These are phyloP conservation scores for Austroboletus novae-zelandiae DNA, from an alignment of 1,284 basidiomycete genomes.

Conservation along the genomic window DNA sequence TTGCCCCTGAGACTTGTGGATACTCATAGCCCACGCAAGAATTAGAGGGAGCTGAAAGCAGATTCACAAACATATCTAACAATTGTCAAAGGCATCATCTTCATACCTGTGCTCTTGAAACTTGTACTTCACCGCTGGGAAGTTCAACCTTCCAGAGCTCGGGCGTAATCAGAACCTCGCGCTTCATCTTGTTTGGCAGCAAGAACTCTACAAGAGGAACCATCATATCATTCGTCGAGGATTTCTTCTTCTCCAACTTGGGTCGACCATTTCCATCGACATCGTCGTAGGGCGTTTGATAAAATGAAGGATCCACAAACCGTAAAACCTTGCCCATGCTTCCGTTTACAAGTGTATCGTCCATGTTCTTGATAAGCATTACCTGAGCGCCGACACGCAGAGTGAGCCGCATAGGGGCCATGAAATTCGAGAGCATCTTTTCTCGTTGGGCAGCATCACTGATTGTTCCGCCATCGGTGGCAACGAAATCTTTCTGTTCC, in stretches of 20 bases:
- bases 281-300: constrained; percentile 27
- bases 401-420: constrained; percentile 59
- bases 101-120: constrained; percentile 64
- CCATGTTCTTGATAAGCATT: constrained; percentile 72
- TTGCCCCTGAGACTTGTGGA: constrained; percentile 93
- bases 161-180: constrained; percentile 62
- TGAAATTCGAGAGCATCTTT: constrained; percentile 71
- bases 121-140: constrained; percentile 80
- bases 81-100: background rate
- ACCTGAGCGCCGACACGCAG: constrained; percentile 56
- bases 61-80: background rate
- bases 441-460: constrained; percentile 51
- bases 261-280: constrained; percentile 33
- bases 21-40: constrained; percentile 92
- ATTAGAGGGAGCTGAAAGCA: constrained; percentile 65
- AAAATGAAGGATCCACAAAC: constrained; percentile 41
- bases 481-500: constrained; percentile 43
- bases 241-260: constrained; percentile 25
- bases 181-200: constrained; percentile 54
- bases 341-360: constrained; percentile 72
- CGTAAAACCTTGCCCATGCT: constrained; percentile 63
- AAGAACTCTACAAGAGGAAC: constrained; percentile 81
- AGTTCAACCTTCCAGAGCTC: constrained; percentile 86
- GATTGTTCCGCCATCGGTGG: constrained; percentile 56
- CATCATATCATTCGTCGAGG: constrained; percentile 35